These are phyloP conservation scores for Naganishia antarctica DNA, from an alignment of 768 basidiomycete species.

Conservation along the genomic window DNA sequence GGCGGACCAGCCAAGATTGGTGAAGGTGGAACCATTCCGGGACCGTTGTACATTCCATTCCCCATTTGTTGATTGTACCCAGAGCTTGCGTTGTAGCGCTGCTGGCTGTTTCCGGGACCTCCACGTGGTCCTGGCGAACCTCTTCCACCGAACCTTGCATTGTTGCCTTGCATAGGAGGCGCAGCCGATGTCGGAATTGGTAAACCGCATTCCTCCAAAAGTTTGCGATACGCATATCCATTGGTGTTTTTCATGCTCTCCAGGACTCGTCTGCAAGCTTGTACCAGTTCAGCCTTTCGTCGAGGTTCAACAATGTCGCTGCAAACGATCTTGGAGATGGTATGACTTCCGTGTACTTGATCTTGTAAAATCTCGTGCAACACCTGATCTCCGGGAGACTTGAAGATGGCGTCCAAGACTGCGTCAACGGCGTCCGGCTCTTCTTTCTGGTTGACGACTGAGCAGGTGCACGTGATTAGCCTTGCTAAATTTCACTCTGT, in stretches of 20 bases:
- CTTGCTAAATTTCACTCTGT: background rate
- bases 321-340: constrained; percentile 72
- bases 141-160: background rate
- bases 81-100: constrained; percentile 12
- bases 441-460: constrained; percentile 85
- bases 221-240: constrained; percentile 86
- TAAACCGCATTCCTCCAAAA: constrained; percentile 91
- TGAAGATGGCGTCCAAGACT: constrained; percentile 83
- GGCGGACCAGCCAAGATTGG: constrained; percentile 14
- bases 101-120: background rate
- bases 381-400: constrained; percentile 81
- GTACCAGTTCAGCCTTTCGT: constrained; percentile 66
- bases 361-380: constrained; percentile 90
- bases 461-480: background rate
- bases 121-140: constrained; percentile 6
- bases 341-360: constrained; percentile 78
- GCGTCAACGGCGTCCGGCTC: constrained; percentile 82
- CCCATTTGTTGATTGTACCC: constrained; percentile 2
- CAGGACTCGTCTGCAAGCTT: constrained; percentile 82
- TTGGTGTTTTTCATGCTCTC: constrained; percentile 83
- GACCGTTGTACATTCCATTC: constrained; percentile 14
- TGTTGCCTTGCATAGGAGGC: constrained; percentile 9
- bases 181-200: constrained; percentile 55
- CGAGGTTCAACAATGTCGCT: constrained; percentile 75
- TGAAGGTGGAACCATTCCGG: constrained; percentile 11